Conservation (phyloP, 2,329 filamentous ascomycete species). For the Fusarium anthophilum region DNA sequence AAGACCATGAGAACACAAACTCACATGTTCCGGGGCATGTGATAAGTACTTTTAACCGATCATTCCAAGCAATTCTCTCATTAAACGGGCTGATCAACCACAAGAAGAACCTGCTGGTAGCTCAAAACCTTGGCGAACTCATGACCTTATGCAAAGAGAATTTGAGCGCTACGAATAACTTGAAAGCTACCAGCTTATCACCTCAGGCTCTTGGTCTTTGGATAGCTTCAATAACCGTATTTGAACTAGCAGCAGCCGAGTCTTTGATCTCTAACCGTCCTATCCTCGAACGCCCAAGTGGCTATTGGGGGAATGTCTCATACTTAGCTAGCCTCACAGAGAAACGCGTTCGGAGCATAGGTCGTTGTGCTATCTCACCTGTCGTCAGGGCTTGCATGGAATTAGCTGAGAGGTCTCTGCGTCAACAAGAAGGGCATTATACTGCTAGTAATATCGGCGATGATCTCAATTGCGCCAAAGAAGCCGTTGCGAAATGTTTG, state of each 20-base stretch:
- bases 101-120: fast-evolving
- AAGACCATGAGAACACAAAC: not conserved
- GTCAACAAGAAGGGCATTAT: not conserved
- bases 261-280: not conserved
- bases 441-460: fast-evolving
- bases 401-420: fast-evolving
- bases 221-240: not conserved
- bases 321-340: not conserved
- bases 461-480: fast-evolving
- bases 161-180: fast-evolving
- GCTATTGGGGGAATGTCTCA: not conserved
- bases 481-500: not conserved
- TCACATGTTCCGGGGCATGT: not conserved
- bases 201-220: not conserved
- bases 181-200: not conserved
- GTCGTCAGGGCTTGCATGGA: not conserved
- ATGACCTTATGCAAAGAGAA: not conserved
- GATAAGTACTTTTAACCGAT: not conserved
- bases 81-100: not conserved
- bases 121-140: not conserved
- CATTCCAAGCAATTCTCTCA: not conserved
- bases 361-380: not conserved
- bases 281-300: not conserved
- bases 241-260: not conserved
- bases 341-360: not conserved